Base-by-base conservation (phyloP, 1,139 yeast genomes). In the Blastobotrys aristatus region DNA sequence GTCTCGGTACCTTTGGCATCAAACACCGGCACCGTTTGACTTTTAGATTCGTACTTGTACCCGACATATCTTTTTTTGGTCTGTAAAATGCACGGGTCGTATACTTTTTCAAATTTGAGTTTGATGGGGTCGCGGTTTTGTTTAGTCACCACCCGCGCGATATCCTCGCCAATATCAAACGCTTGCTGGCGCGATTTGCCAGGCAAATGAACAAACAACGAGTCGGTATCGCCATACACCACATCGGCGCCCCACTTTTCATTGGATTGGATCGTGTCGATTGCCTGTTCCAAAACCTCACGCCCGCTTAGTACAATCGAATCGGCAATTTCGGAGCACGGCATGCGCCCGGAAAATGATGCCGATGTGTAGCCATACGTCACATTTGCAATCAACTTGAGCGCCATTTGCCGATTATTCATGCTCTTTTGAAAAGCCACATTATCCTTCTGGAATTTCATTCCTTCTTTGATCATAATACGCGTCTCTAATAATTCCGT, bases 1-100 rank as follows among this genome's bases (percentile, higher is more conserved):
- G 97, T 92, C 63, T 92, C 98, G 16, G 88, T 89, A 1, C 98
- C 98, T 58, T 92, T 92, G 2, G 98, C 97, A 68, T 92, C 97
- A 64, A 92, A 90, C 27, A 67, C 74, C 0, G 96, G 88, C 6
- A 55, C 66, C 2, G 47, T 56, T 57, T 85, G 90, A 16, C 66
- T 67, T 35, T 71, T 75, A 30, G 65, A 61, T 55, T 86, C 96
- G 64, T 75, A 90, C 48, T 85, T 75, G 60, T 80, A 80, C 0
- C 98, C 98, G 20, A 89, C 96, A 61, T 92, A 92, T 42, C 98
- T 66, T 60, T 92, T 92, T 63, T 92, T 92, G 24, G 95, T 84
- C 38, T 89, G 69, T 41, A 92, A 65, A 3, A 92, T 77, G 55
- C 90, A 80, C 0, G 97, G 97, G 58, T 83, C 84, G 60, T 92